These are phyloP conservation scores for Podila verticillata DNA, from an alignment of 192 early-diverging fungal genomes.

Conservation along the genomic window DNA sequence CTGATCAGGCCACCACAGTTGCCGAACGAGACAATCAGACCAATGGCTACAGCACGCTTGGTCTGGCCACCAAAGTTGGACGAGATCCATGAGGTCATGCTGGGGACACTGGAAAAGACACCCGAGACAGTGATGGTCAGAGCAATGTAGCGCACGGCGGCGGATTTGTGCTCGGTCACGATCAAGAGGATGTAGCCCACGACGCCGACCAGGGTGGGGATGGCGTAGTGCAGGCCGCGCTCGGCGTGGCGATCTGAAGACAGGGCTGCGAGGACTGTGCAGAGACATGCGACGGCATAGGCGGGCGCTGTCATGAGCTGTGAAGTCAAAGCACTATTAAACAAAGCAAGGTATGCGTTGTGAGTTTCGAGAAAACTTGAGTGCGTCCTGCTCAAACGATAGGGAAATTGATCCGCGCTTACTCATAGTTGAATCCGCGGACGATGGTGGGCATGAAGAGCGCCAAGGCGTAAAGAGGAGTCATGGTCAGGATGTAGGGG, in stretches of 20 bases:
- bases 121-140: conserved; percentile 44
- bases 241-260: conserved; percentile 25
- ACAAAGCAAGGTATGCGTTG: not conserved
- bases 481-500: conserved; percentile 68
- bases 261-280: conserved; percentile 15
- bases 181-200: conserved; percentile 57
- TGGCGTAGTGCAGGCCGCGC: conserved; percentile 54
- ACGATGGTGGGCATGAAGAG: conserved; percentile 79
- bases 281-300: conserved; percentile 48
- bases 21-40: conserved; percentile 69
- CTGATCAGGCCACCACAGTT: conserved; percentile 77
- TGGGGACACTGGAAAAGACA: conserved; percentile 61
- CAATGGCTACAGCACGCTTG: conserved; percentile 71
- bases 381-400: too few species aligned
- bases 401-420: not conserved
- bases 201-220: conserved; percentile 33
- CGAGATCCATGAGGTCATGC: conserved; percentile 69
- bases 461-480: conserved; percentile 66
- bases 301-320: conserved; percentile 56
- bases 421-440: conserved; percentile 65
- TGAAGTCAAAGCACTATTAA: conserved; percentile 20
- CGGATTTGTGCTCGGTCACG: conserved; percentile 14
- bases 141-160: conserved; percentile 42
- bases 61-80: conserved; percentile 76
- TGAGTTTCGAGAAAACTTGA: not conserved